Base-by-base conservation (phyloP, 202 grass and related monocot genomes). In the Eragrostis tef region DNA sequence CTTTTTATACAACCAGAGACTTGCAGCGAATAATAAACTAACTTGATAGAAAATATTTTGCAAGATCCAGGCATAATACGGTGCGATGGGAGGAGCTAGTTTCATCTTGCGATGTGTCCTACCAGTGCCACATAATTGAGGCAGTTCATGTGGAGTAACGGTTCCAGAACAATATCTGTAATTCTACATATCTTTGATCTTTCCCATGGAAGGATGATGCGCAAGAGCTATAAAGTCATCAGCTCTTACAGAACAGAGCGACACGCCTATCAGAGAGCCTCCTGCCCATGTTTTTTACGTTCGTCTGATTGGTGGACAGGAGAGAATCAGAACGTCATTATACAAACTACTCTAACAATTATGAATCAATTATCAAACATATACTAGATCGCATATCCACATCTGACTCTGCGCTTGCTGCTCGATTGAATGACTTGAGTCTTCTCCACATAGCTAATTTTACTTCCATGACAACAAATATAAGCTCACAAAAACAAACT, bases 131-230 rank as follows among this genome's bases (percentile, higher is more conserved):
- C 34, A 34, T 39, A 9, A 39, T 31, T 81, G 72, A 13, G 48
- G 49, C 3, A 26, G 65, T 29, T 80, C 51, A 4, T 17, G 64
- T 58, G 78, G 13, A 82, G 6, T 62, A 29, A 74, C 9, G 31
- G 46, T 60, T 82, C 29, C 29, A 53, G 19, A 51, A 82, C 0
- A 14, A 71, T 17, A 19, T 41, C 25, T 73, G 57, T 19, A 64
- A 53, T 64, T 9, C 11, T 49, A 36, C 9, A 11, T 19, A 78
- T 53, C 20, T 20, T 20, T n/a, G 26, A 54, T 66, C 26, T 67
- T 83, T 75, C 25, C 5, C 36, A 46, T 74, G 61, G 15, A 83
- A 83, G 6, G 10, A 75, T 16, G 65, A 19, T 39, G 69, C 64
- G 31, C 39, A 26, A 16, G 7, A 67, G 60, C 31, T 66, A 65